These are phyloP conservation scores for Aureobasidium melanogenum DNA, from an alignment of 2,329 filamentous ascomycete species.

Conservation along the genomic window DNA sequence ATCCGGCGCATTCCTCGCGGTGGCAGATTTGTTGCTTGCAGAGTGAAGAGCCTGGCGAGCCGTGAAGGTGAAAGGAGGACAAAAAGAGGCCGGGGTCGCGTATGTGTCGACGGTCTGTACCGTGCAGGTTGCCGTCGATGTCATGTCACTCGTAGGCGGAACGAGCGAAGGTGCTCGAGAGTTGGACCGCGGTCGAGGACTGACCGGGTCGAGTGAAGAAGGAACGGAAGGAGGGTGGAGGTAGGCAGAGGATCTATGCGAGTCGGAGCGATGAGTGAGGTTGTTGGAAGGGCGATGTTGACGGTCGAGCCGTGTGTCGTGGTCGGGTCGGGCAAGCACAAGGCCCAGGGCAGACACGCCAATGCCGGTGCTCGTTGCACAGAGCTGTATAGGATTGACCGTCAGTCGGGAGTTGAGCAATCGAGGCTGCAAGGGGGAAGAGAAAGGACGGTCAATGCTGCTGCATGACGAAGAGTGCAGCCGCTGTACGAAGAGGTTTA, in stretches of 20 bases:
- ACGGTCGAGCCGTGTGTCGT: constrained; percentile 12
- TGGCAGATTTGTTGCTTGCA: neutral
- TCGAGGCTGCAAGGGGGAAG: neutral
- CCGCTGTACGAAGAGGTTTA: neutral
- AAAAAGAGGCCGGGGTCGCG: constrained; percentile 13
- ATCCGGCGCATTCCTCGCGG: constrained; percentile 13
- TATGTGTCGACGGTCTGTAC: constrained; percentile 15
- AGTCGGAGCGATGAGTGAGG: neutral
- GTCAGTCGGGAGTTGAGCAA: constrained; percentile 11
- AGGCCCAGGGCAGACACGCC: constrained; percentile 52
- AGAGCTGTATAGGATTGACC: constrained; percentile 39
- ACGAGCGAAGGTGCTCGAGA: neutral
- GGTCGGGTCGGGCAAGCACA: constrained; percentile 45
- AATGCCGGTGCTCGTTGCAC: constrained; percentile 52
- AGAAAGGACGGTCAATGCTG: constrained; percentile 5
- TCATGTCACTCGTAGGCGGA: constrained; percentile 14
- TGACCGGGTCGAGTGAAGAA: neutral
- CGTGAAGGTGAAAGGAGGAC: constrained; percentile 12
- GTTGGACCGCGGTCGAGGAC: neutral
- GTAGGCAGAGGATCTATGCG: neutral
- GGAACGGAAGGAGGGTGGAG: constrained; percentile 3
- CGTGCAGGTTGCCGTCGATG: constrained; percentile 16
- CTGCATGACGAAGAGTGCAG: constrained; percentile 7
- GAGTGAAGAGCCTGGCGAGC: constrained; percentile 14
- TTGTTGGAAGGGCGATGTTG: neutral